Conservation (phyloP, 345 rosid genomes). For the Salix koriyanagi region DNA sequence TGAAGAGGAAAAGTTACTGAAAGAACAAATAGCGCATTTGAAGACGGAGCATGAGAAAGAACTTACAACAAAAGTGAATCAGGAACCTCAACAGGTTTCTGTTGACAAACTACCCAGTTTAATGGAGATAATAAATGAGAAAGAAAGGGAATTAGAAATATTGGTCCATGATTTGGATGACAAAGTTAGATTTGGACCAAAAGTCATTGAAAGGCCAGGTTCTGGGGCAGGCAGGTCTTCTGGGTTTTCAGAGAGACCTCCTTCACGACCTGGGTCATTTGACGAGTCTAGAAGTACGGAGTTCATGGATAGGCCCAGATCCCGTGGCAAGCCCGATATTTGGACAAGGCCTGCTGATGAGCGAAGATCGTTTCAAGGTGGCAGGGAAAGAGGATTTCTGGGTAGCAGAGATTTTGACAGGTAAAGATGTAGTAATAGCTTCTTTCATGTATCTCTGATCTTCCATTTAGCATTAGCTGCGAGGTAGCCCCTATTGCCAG, state of each 20-base stretch:
- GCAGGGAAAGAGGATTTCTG: slow-evolving; percentile 78
- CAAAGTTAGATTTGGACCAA: slow-evolving; percentile 75
- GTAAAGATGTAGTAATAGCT: slow-evolving; percentile 32
- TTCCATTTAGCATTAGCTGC: background rate
- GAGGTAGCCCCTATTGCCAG: background rate
- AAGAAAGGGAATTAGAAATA: slow-evolving; percentile 64
- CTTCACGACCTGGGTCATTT: slow-evolving; percentile 72
- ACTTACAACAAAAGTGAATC: slow-evolving; percentile 22
- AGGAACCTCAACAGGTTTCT: slow-evolving; percentile 37
- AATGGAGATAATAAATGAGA: slow-evolving; percentile 40
- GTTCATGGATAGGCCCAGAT: slow-evolving; percentile 68
- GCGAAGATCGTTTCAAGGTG: slow-evolving; percentile 71
- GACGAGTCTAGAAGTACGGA: slow-evolving; percentile 67
- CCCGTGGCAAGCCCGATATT: slow-evolving; percentile 63
- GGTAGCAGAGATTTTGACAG: slow-evolving; percentile 65
- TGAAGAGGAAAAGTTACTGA: slow-evolving; percentile 65
- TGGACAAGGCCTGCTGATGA: slow-evolving; percentile 72
- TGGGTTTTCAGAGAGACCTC: slow-evolving; percentile 65
- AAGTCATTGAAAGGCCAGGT: slow-evolving; percentile 69
- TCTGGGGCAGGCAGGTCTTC: slow-evolving; percentile 66
- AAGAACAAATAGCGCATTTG: slow-evolving; percentile 59
- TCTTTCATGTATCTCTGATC: background rate
- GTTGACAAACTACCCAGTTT: slow-evolving; percentile 31
- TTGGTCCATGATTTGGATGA: slow-evolving; percentile 65
- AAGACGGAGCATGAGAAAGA: slow-evolving; percentile 47